These are phyloP conservation scores for Hypoxylon sp. DNA, from an alignment of 2,329 filamentous ascomycete genomes.

Conservation along the genomic window DNA sequence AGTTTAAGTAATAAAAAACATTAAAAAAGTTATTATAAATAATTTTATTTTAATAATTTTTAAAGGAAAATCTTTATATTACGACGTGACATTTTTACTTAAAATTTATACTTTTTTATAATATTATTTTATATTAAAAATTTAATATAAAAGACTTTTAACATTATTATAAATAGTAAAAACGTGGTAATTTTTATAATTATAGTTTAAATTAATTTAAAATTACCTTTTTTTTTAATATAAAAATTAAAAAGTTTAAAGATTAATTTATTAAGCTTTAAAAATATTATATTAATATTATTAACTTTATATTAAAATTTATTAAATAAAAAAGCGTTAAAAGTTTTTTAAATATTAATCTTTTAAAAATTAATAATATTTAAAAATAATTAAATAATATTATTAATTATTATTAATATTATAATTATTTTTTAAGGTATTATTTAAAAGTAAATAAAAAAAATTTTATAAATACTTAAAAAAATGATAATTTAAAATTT, in stretches of 20 bases:
- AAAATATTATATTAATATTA: neutral
- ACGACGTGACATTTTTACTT: neutral
- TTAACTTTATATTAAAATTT: neutral
- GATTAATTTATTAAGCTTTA: neutral
- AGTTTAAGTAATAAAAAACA: neutral
- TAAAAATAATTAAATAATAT: slow-evolving; percentile 10
- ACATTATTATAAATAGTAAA: too few relatives aligned
- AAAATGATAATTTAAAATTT: neutral
- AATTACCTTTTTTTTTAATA: neutral
- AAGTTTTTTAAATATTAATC: slow-evolving; percentile 1
- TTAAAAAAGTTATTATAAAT: neutral
- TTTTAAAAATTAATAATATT: slow-evolving; percentile 6
- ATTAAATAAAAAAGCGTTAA: neutral
- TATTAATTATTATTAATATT: slow-evolving; percentile 2
- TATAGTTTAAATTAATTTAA: neutral
- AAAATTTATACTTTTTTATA: too few relatives aligned
- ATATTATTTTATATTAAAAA: too few relatives aligned
- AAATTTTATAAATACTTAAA: neutral
- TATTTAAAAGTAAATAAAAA: slow-evolving; percentile 7
- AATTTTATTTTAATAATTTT: neutral
- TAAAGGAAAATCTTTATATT: neutral
- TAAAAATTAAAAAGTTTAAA: slow-evolving; percentile 1
- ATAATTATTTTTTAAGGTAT: neutral
- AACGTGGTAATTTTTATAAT: neutral
- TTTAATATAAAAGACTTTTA: too few relatives aligned